These are phyloP conservation scores for Phytophthora litchii DNA, from an alignment of 352 stramenopile species.

Conservation along the genomic window DNA sequence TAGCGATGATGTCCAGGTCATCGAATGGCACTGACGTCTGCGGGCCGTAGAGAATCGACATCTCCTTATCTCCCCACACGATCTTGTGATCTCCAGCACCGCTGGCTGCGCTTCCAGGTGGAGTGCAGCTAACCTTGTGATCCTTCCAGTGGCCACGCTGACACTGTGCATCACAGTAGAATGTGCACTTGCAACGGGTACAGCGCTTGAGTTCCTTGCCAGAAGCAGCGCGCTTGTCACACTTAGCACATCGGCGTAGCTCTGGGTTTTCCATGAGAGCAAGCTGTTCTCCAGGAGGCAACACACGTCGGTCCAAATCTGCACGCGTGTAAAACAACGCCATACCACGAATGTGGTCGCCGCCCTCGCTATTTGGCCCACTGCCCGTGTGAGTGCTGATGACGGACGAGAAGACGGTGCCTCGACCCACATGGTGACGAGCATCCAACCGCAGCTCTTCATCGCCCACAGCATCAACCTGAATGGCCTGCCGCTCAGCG, in stretches of 20 bases:
- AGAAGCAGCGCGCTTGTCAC: conserved; percentile 72
- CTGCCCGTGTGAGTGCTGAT: conserved; percentile 58
- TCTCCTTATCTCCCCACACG: conserved; percentile 81
- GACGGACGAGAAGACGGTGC: conserved; percentile 77
- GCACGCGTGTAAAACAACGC: conserved; percentile 81
- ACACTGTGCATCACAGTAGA: conserved; percentile 80
- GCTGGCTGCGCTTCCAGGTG: conserved; percentile 34
- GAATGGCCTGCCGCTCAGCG: conserved; percentile 78
- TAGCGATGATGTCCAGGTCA: conserved; percentile 75
- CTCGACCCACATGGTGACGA: conserved; percentile 55
- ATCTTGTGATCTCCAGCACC: conserved; percentile 52
- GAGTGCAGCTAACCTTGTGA: conserved; percentile 82
- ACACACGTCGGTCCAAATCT: conserved; percentile 77
- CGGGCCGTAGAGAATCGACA: conserved; percentile 77
- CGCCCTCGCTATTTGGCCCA: conserved; percentile 29
- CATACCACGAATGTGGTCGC: conserved; percentile 74
- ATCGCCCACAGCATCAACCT: conserved; percentile 67
- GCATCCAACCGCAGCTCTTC: conserved; percentile 73
- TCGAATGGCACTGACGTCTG: conserved; percentile 81
- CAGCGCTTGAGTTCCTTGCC: conserved; percentile 76
- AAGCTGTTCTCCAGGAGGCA: conserved; percentile 66
- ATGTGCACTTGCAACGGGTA: conserved; percentile 85
- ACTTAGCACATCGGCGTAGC: conserved; percentile 74
- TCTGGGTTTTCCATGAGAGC: conserved; percentile 75
- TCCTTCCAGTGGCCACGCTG: conserved; percentile 85